Evolutionary conservation across 176 grass and related monocot genomes (phyloP), one percentile per base, ranked within the genome.

Genomic region (Triticum timopheevii): DNA sequence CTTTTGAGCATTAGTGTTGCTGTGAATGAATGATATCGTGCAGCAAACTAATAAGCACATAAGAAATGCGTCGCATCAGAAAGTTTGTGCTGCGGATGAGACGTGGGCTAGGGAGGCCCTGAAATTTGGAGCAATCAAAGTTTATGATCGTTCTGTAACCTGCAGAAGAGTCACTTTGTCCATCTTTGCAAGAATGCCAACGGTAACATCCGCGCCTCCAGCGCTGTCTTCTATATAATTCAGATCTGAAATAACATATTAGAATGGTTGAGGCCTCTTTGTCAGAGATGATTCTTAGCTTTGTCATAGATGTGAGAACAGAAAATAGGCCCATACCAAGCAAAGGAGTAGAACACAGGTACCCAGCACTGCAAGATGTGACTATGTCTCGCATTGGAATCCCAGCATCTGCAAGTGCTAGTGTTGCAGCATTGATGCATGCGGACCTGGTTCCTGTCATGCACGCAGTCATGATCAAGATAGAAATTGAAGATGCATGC

Each of bases 141-240:
- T 45, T 77, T 30, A 81, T 22, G 80, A 77, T 79, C 10, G 59
- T 82, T 80, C 59, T 84, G 1, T 80, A 70, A 99, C 94, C 94
- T 99, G 97, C 75, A 99, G 90, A 72, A 99, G 87, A 88, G 94
- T 99, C 45, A 98, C 92, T 93, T 96, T 98, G 83, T 96, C 94
- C 92, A 89, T 96, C 85, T 96, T 98, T 76, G 88, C 76, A 82
- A 99, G 97, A 90, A 93, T 88, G 8, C 89, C 97, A 56, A 96
- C 94, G 19, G 97, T 96, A 71, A 99, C 92, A 91, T 99, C 97
- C 16, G 94, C 68, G 61, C 94, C 97, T 63, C 94, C 97, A 81
- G 94, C 97, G 87, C 92, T 96, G 83, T 99, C 94, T 87, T 99
- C 97, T 38, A 92, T 64, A 40, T 99, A 99, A 86, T 99, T 99